These are phyloP conservation scores for Rhinocladiella mackenziei DNA, from an alignment of 2,329 filamentous ascomycete genomes.

Conservation along the genomic window DNA sequence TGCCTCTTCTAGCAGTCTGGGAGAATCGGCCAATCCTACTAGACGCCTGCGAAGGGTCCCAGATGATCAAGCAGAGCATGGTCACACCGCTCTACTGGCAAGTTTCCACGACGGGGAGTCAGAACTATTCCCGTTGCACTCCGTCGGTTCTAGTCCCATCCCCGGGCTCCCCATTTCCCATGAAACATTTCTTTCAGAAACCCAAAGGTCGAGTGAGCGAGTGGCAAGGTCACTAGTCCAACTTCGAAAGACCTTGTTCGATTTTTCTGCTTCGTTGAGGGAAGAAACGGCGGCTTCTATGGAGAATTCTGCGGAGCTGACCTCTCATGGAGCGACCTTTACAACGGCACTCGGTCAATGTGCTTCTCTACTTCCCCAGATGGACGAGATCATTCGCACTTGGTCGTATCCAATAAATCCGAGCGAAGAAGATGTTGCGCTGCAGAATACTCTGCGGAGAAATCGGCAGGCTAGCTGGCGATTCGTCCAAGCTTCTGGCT, in stretches of 20 bases:
- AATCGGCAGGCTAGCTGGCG: conserved; percentile 55
- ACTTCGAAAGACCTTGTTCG: conserved; percentile 55
- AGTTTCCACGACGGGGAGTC: conserved; percentile 58
- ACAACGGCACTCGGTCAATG: conserved; percentile 43
- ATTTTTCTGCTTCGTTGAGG: conserved; percentile 38
- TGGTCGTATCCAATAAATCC: conserved; percentile 61
- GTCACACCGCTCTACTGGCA: conserved; percentile 52
- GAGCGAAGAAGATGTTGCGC: conserved; percentile 47
- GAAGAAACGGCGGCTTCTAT: conserved; percentile 33
- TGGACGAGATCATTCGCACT: conserved; percentile 52
- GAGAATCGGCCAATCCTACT: conserved; percentile 42
- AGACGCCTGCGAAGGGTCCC: conserved; percentile 49
- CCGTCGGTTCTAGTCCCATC: background rate
- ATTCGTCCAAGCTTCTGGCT: conserved; percentile 61
- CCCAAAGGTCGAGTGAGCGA: conserved; percentile 51
- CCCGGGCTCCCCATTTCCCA: conserved; percentile 35
- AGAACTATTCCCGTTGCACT: conserved; percentile 54
- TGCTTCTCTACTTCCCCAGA: conserved; percentile 49
- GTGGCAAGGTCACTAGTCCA: conserved; percentile 54
- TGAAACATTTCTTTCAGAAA: conserved; percentile 48
- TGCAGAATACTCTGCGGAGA: conserved; percentile 55
- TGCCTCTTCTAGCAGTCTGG: conserved; percentile 40
- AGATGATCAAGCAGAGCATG: conserved; percentile 37
- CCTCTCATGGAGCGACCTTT: conserved; percentile 39
- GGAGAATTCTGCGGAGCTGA: conserved; percentile 31